A percentile compares a stretch with the other conserved stretches of the same genome.
Evolutionary conservation across 1,284 basidiomycete genomes (phyloP).

Genomic region (Heliocybe sulcata): DNA sequence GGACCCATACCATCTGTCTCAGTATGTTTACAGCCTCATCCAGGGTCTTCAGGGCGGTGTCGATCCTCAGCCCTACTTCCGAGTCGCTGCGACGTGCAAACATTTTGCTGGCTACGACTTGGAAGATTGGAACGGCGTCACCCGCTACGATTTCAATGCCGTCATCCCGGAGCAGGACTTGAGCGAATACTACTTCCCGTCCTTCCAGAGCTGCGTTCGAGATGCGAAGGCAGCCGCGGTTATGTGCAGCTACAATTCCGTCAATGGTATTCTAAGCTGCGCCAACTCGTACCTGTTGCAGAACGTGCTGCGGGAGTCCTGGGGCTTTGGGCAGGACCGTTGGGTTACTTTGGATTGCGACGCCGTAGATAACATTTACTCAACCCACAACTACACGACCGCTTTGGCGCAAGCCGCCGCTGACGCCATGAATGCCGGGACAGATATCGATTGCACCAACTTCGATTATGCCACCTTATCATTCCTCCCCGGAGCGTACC

Average conservation of each 20-base stretch:
- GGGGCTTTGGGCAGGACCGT: conserved; percentile 40
- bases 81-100: conserved; percentile 48
- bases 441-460: conserved; percentile 50
- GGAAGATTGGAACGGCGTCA: conserved; percentile 43
- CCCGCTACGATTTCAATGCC: conserved; percentile 42
- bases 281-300: conserved; percentile 45
- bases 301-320: conserved; percentile 39
- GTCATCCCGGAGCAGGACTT: conserved; percentile 45
- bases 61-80: conserved; percentile 40
- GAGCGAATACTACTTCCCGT: conserved; percentile 44
- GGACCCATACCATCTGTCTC: conserved; percentile 43
- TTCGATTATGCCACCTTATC: too few species aligned
- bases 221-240: conserved; percentile 49
- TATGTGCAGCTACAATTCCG: conserved; percentile 57
- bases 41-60: conserved; percentile 49
- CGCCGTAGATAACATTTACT: conserved; percentile 38
- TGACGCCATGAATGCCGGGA: conserved; percentile 42
- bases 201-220: conserved; percentile 49
- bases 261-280: conserved; percentile 50
- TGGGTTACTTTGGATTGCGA: conserved; percentile 43
- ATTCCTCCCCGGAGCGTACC: too few species aligned
- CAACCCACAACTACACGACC: conserved; percentile 37
- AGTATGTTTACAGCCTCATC: conserved; percentile 47
- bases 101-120: conserved; percentile 53
- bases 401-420: conserved; percentile 38